Conservation (phyloP, 2,329 filamentous ascomycete species). For the Microdochium nivale region DNA sequence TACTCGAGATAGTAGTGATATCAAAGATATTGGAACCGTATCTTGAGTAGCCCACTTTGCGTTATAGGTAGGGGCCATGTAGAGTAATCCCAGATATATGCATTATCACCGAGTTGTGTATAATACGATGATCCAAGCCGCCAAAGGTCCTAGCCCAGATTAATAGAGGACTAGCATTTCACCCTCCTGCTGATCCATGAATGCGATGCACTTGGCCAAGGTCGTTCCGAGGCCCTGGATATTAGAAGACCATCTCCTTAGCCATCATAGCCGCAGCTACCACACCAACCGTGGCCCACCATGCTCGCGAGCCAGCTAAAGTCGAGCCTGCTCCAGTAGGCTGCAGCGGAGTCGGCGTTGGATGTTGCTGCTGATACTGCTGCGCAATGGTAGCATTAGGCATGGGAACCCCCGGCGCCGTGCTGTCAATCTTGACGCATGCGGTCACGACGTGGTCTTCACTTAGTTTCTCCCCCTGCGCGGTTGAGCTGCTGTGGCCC, state of each 20-base stretch:
- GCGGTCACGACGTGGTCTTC: not conserved
- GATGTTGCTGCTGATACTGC: not conserved
- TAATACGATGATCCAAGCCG: too few species aligned
- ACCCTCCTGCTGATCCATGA: too few species aligned
- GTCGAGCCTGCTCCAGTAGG: not conserved
- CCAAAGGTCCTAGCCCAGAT: too few species aligned
- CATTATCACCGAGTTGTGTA: too few species aligned
- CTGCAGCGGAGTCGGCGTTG: not conserved
- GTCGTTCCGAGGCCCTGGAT: too few species aligned
- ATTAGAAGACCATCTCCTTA: not conserved
- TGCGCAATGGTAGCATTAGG: not conserved
- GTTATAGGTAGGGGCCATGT: too few species aligned
- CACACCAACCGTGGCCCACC: not conserved
- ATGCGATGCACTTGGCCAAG: too few species aligned
- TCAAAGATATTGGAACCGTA: too few species aligned
- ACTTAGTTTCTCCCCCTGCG: not conserved
- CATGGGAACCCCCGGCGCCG: not conserved
- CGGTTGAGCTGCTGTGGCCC: not conserved
- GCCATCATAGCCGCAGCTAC: not conserved
- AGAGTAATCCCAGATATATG: too few species aligned
- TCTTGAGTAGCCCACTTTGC: too few species aligned
- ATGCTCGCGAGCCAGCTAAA: not conserved
- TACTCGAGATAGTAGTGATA: too few species aligned
- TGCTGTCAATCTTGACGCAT: not conserved
- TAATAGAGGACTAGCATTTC: too few species aligned